A percentile compares a stretch with the other conserved stretches of the same genome.
Conservation (phyloP, 495 filamentous ascomycete species). For the Tetracladium setigerum region DNA sequence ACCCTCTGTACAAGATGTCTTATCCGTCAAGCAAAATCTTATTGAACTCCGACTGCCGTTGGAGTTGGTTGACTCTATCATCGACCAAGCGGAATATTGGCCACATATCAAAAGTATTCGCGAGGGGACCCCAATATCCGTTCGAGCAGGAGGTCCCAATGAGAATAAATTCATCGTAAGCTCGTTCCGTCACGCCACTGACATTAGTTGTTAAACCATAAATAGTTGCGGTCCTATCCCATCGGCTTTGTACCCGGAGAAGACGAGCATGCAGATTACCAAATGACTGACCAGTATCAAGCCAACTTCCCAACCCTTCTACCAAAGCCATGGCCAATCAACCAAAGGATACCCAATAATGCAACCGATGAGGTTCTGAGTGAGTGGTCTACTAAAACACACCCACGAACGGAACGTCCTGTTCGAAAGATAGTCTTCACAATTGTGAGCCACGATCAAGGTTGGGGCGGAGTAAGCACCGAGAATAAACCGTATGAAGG, state of each 20-base stretch:
- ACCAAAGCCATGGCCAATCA: conserved; percentile 10
- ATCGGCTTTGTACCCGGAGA: conserved; percentile 24
- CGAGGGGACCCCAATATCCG: not conserved
- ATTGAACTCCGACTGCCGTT: conserved; percentile 41
- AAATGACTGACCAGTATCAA: conserved; percentile 12
- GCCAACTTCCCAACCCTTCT: not conserved
- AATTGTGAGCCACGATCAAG: conserved; percentile 60
- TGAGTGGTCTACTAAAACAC: not conserved
- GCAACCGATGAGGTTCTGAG: conserved; percentile 3
- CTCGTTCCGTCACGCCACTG: not conserved
- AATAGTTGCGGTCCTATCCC: conserved; percentile 22
- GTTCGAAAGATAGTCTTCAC: conserved; percentile 57
- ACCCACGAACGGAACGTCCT: conserved; percentile 29
- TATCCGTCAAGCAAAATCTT: conserved; percentile 29
- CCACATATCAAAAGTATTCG: conserved; percentile 34
- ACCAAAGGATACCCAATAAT: conserved; percentile 4
- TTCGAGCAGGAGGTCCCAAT: not conserved
- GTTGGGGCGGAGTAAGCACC: conserved; percentile 36
- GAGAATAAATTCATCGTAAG: conserved; percentile 18
- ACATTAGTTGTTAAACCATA: conserved; percentile 9
- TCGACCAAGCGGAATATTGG: conserved; percentile 71
- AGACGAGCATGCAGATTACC: conserved; percentile 11
- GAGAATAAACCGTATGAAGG: conserved; percentile 38
- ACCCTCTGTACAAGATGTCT: conserved; percentile 34
- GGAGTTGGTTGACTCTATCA: conserved; percentile 59